Conservation (phyloP, 2,329 filamentous ascomycete genomes). For the Nemania serpens region DNA sequence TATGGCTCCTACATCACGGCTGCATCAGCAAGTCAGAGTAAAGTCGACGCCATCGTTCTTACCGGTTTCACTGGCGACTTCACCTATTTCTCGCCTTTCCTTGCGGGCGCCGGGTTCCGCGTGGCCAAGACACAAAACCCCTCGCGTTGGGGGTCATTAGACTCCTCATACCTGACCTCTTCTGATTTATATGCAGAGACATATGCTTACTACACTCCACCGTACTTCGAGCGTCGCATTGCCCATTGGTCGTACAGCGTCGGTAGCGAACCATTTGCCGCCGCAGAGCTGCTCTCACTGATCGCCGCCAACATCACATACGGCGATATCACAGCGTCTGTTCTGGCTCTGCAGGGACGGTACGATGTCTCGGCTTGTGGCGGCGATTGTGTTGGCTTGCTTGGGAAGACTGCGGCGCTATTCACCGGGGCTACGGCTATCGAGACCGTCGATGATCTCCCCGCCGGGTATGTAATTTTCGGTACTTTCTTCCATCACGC, state of each 20-base stretch:
- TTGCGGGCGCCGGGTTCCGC: constrained; percentile 38
- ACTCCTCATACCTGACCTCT: constrained; percentile 35
- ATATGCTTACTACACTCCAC: constrained; percentile 36
- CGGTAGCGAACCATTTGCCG: constrained; percentile 39
- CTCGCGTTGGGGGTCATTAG: constrained; percentile 36
- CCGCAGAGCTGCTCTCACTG: constrained; percentile 39
- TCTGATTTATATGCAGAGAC: constrained; percentile 38
- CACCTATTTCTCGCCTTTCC: constrained; percentile 36
- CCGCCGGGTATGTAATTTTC: constrained; percentile 35
- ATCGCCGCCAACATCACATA: constrained; percentile 33
- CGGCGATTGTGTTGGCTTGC: constrained; percentile 37
- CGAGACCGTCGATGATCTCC: constrained; percentile 38
- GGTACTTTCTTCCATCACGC: background rate
- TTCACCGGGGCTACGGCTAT: constrained; percentile 32
- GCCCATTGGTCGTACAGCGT: constrained; percentile 38
- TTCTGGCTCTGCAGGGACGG: constrained; percentile 37
- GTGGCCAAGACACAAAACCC: constrained; percentile 34
- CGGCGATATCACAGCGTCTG: constrained; percentile 31
- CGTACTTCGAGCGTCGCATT: constrained; percentile 36
- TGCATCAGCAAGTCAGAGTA: constrained; percentile 31
- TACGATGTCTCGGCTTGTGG: constrained; percentile 41
- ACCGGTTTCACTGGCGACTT: constrained; percentile 39
- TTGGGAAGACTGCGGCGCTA: constrained; percentile 25
- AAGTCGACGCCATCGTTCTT: constrained; percentile 35
- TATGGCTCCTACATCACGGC: constrained; percentile 39